phyloP scores from a whole-genome alignment of 768 basidiomycete genomes.

The Steccherinum ochraceum region DNA sequence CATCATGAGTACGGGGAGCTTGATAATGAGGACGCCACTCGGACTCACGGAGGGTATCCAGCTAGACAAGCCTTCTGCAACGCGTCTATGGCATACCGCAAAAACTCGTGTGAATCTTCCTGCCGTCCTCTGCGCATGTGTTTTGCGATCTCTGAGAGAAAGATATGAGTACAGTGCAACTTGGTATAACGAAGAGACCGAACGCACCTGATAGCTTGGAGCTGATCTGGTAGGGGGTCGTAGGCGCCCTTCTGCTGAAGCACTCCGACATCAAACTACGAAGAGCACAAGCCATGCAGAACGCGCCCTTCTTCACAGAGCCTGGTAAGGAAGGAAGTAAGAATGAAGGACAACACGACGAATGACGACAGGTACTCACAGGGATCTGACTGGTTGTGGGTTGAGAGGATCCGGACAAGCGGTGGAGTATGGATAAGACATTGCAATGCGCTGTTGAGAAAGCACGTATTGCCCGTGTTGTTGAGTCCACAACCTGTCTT shows the following conservation, averaged over 20 bases:
- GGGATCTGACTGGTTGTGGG: constrained; percentile 40
- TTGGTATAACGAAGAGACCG: too few relatives aligned
- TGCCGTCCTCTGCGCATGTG: constrained; percentile 88
- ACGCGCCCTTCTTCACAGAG: constrained; percentile 27
- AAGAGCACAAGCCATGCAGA: constrained; percentile 80
- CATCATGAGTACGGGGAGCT: not conserved
- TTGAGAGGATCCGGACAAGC: constrained; percentile 54
- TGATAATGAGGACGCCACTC: not conserved
- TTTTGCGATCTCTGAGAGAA: constrained; percentile 72
- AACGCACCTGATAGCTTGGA: constrained; percentile 63
- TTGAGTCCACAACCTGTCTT: constrained; percentile 58
- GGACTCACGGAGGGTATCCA: constrained; percentile 61
- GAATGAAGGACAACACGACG: not conserved
- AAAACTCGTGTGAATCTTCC: constrained; percentile 97
- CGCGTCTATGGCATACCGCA: constrained; percentile 89
- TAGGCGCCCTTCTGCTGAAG: constrained; percentile 37
- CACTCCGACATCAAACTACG: constrained; percentile 49
- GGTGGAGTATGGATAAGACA: constrained; percentile 91
- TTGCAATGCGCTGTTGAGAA: constrained; percentile 91
- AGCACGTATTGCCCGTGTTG: constrained; percentile 93
- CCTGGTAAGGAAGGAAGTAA: not conserved
- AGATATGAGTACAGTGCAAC: not conserved
- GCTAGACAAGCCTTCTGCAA: constrained; percentile 80
- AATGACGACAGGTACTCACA: constrained; percentile 43
- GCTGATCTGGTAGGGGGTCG: constrained; percentile 61